phyloP scores from a whole-genome alignment of 129 eudicot species.

The Lactuca sativa region DNA sequence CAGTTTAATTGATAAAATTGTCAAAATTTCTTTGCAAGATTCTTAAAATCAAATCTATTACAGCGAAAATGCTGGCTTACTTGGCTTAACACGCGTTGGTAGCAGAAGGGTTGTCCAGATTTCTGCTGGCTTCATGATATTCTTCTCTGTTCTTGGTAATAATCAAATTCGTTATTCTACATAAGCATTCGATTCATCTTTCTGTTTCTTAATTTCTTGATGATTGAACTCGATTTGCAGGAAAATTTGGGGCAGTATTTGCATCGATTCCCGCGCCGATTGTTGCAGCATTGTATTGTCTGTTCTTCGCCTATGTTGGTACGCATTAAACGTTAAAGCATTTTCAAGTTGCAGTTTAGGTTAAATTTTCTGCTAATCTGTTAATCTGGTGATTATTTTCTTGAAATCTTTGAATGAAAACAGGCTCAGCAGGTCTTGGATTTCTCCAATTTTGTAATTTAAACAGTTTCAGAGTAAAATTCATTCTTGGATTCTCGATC shows the following conservation, averaged over 20 bases:
- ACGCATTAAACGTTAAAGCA: constrained; percentile 19
- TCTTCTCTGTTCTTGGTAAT: constrained; percentile 89
- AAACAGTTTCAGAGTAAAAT: constrained; percentile 87
- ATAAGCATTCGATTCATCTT: neutral
- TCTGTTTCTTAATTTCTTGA: neutral
- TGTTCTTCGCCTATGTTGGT: constrained; percentile 97
- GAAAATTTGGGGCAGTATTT: constrained; percentile 94
- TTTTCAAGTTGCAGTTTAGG: neutral
- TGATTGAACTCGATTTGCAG: constrained; percentile 29
- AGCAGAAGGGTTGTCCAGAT: constrained; percentile 97
- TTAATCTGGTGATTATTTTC: neutral
- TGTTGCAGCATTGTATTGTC: constrained; percentile 76
- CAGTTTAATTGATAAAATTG: neutral
- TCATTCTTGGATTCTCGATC: constrained; percentile 80
- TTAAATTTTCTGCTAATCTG: neutral
- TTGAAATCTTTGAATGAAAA: constrained; percentile 1
- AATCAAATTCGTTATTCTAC: constrained; percentile 5
- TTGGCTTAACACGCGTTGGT: constrained; percentile 91
- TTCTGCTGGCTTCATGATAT: constrained; percentile 96
- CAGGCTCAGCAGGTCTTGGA: constrained; percentile 87
- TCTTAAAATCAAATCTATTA: constrained; percentile 18
- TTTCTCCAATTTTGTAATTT: constrained; percentile 93
- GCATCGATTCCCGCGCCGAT: constrained; percentile 97
- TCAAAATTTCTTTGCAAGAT: constrained; percentile 1
- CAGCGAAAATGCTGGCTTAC: constrained; percentile 97